These are phyloP conservation scores for Vigna unguiculata DNA, from an alignment of 306 rosid genomes.

Conservation along the genomic window DNA sequence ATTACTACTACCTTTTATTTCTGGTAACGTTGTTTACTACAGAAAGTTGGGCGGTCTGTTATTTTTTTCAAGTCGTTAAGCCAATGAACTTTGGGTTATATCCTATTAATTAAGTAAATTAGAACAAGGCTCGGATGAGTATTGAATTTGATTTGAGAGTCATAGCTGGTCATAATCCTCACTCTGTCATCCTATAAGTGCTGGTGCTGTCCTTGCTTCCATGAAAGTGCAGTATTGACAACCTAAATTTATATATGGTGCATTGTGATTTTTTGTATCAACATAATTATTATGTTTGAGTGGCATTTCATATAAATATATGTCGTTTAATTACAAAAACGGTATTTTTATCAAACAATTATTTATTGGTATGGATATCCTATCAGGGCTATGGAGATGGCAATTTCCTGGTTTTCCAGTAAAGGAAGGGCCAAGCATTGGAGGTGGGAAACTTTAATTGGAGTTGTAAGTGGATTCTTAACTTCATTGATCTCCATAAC, in stretches of 20 bases:
- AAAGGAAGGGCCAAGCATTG: conserved; percentile 52
- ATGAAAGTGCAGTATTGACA: conserved; percentile 15
- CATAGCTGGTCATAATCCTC: conserved; percentile 5
- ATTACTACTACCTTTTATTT: not conserved
- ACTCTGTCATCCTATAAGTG: conserved; percentile 7
- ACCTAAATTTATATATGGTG: conserved; percentile 15
- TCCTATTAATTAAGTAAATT: conserved; percentile 1
- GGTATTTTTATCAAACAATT: conserved; percentile 17
- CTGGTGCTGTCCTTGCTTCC: conserved; percentile 2
- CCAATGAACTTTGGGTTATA: conserved; percentile 4
- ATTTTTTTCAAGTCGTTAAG: not conserved
- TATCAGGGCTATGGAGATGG: conserved; percentile 70
- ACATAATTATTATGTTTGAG: conserved; percentile 8
- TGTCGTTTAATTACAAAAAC: conserved; percentile 10
- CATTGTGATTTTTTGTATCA: not conserved
- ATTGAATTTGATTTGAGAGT: conserved; percentile 11
- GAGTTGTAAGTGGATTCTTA: conserved; percentile 69
- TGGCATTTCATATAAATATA: conserved; percentile 24
- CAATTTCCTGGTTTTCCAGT: conserved; percentile 60
- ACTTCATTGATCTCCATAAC: conserved; percentile 73
- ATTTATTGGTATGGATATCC: conserved; percentile 42
- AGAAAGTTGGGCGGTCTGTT: conserved; percentile 23
- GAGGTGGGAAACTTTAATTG: conserved; percentile 79
- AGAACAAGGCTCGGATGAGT: conserved; percentile 16
- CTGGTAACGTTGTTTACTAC: not conserved